These are phyloP conservation scores for Saccharomyces paradoxus DNA, from an alignment of 805 yeast genomes.

Conservation along the genomic window DNA sequence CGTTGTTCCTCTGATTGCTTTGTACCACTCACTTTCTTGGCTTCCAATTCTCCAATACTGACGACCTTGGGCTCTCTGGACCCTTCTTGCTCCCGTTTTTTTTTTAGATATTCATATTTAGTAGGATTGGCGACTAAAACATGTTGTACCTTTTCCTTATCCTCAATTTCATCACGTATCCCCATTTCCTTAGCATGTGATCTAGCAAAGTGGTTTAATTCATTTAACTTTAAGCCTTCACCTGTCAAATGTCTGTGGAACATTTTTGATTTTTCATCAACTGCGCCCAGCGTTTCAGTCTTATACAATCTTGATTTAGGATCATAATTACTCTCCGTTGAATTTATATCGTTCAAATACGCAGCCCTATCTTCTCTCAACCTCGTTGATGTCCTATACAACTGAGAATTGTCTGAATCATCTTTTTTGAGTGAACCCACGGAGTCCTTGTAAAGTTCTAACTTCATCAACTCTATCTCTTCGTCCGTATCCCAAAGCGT, in stretches of 20 bases:
- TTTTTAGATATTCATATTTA: conserved; percentile 22
- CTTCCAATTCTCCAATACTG: conserved; percentile 7
- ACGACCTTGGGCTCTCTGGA: not conserved
- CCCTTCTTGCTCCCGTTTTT: conserved; percentile 5
- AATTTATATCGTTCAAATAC: conserved; percentile 45
- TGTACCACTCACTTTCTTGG: conserved; percentile 18
- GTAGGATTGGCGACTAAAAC: conserved; percentile 32
- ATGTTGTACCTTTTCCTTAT: conserved; percentile 21
- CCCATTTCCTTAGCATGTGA: conserved; percentile 30
- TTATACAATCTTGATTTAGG: conserved; percentile 42
- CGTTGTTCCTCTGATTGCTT: conserved; percentile 13
- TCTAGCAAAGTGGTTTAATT: conserved; percentile 44
- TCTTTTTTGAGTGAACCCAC: conserved; percentile 17
- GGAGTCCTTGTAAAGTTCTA: conserved; percentile 29
- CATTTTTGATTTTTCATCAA: conserved; percentile 35
- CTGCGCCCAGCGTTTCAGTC: conserved; percentile 28
- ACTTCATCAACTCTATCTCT: conserved; percentile 35
- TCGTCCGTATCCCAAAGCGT: conserved; percentile 35
- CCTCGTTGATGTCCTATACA: conserved; percentile 33
- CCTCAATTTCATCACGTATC: conserved; percentile 20
- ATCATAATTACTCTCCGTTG: conserved; percentile 41
- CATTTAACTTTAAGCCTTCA: conserved; percentile 47
- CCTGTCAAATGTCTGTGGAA: conserved; percentile 50
- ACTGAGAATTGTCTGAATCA: conserved; percentile 9
- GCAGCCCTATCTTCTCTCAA: conserved; percentile 72